Base-by-base conservation (phyloP, 805 yeast genomes). In the Metschnikowia lunata region DNA sequence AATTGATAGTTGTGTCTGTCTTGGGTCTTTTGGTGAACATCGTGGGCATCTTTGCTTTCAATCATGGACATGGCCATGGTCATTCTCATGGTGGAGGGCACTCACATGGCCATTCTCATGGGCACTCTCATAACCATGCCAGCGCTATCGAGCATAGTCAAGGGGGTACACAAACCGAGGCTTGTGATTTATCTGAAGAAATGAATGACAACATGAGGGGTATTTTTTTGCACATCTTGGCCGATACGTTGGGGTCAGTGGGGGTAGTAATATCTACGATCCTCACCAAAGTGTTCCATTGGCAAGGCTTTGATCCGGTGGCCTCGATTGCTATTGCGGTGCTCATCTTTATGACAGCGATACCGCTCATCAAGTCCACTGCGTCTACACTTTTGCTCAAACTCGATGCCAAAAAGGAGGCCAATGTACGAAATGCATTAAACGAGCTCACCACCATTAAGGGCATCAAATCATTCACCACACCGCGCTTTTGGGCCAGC, bases 171-270 rank as follows among this genome's bases (percentile, higher is more conserved):
- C 33, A 44, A 11, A 52, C 26, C 6, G 43, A 38, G 11, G 37
- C 11, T 6, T 35, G 40, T 14, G 39, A 38, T 14, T 37, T 38
- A 0, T 28, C 38, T 2, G 42, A 31, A 9, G 52, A 45, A 14
- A 59, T 70, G 61, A 75, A 72, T 49, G 82, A 78, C 52, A 91
- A 91, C 61, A 86, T 91, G 95, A 82, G 84, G 46, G 99, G 99
- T 11, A 88, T 93, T 6, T 93, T 93, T 57, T 69, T 93, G 36
- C 99, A 93, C 56, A 86, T 93, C 28, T 61, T 93, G 36, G 99
- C 99, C 0, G 99, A 93, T 57, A 90, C 98, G 0, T 69, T 93
- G 34, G 99, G 99, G 0, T 91, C 98, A 0, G 95, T 90, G 0
- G 98, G 98, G 7, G 99, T 95, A 13, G 90, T 93, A n/a, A 63